A percentile compares a stretch with the other conserved stretches of the same genome.
Conservation (phyloP, 352 stramenopile genomes). For the Phytopythium ostracodes region DNA sequence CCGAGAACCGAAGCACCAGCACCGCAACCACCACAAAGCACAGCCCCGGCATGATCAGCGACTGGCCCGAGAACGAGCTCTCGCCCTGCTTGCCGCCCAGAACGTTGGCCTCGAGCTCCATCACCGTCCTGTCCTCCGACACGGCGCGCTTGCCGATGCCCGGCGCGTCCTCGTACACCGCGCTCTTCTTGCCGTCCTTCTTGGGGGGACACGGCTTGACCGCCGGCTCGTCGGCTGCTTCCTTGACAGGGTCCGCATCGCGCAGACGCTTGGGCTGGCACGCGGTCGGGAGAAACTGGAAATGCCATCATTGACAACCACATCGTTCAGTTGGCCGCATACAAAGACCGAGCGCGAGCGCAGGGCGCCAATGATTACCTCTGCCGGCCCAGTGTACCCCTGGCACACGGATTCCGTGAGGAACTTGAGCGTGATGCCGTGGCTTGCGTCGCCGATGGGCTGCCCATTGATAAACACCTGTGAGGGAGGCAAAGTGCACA, state of each 20-base stretch:
- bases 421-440: conserved; percentile 66
- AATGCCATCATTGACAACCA: background rate
- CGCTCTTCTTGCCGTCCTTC: conserved; percentile 39
- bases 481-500: background rate
- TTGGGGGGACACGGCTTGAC: conserved; percentile 73
- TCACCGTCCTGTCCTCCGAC: conserved; percentile 28
- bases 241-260: conserved; percentile 32
- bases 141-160: conserved; percentile 52
- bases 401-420: conserved; percentile 64
- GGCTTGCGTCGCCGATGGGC: conserved; percentile 46
- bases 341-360: background rate
- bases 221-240: conserved; percentile 25
- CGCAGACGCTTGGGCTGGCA: conserved; percentile 66
- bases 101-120: conserved; percentile 34
- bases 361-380: conserved; percentile 19
- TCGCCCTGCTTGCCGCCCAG: conserved; percentile 23
- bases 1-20: conserved; percentile 49
- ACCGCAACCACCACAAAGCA: conserved; percentile 50
- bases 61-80: conserved; percentile 22
- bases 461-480: conserved; percentile 60
- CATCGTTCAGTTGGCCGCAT: background rate
- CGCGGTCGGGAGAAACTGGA: conserved; percentile 34
- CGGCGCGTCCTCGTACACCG: conserved; percentile 49
- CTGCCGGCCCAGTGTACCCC: conserved; percentile 48
- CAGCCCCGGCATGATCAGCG: conserved; percentile 43